A percentile compares a stretch with the other conserved stretches of the same genome.
These are phyloP conservation scores for Aciculosporium take DNA, from an alignment of 2,329 filamentous ascomycete genomes.

Conservation along the genomic window DNA sequence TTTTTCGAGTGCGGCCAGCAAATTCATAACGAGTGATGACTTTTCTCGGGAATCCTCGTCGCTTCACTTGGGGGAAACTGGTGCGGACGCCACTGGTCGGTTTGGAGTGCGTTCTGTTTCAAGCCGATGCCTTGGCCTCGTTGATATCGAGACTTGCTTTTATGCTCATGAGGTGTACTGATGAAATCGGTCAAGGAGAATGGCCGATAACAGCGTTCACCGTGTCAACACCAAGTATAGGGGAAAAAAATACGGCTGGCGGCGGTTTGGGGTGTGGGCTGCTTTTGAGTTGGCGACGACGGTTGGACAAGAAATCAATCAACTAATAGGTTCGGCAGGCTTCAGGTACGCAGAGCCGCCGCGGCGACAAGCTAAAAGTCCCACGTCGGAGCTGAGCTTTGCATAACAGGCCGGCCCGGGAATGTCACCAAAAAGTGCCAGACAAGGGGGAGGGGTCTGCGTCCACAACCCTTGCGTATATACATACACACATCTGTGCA, in stretches of 20 bases:
- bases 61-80: not conserved
- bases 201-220: not conserved
- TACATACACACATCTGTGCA: no score
- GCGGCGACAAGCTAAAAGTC: conserved; percentile 10
- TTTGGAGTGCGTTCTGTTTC: not conserved
- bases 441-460: conserved; percentile 7
- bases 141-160: not conserved
- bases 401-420: conserved; percentile 5
- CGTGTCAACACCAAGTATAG: not conserved
- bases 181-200: not conserved
- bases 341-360: conserved; percentile 3
- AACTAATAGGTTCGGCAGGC: conserved; percentile 6
- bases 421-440: conserved; percentile 3
- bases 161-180: not conserved
- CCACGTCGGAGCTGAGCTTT: conserved; percentile 11
- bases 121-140: not conserved
- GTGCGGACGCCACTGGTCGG: not conserved
- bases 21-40: not conserved
- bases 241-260: not conserved
- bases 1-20: not conserved
- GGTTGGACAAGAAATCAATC: conserved; percentile 3
- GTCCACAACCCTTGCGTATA: conserved; percentile 4
- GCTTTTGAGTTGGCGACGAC: conserved; percentile 11
- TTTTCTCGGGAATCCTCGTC: no score
- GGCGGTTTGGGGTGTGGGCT: conserved; percentile 9